phyloP scores from a whole-genome alignment of 305 asterid genomes.

The Solanum hybrid region DNA sequence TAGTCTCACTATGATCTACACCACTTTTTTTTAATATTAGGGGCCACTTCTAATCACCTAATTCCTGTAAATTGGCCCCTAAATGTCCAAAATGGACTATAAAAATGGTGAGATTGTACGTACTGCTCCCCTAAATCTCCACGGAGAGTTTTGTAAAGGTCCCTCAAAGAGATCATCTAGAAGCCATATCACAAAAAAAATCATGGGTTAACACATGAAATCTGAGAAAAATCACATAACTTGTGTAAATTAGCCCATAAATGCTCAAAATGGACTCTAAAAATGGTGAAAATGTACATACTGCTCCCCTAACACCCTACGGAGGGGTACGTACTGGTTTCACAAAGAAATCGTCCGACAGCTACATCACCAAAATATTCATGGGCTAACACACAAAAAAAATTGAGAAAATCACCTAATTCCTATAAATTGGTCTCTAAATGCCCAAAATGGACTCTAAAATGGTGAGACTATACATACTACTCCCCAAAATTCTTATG shows the following conservation, averaged over 20 bases:
- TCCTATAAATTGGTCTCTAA: too few relatives aligned
- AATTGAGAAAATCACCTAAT: background rate
- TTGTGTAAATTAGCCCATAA: too few relatives aligned
- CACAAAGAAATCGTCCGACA: background rate
- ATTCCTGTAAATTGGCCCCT: background rate
- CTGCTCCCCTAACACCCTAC: background rate
- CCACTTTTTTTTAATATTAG: background rate
- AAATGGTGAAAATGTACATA: background rate
- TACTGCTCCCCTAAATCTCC: background rate
- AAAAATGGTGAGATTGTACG: background rate
- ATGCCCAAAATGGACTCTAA: too few relatives aligned
- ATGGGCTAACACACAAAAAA: background rate
- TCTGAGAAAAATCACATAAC: background rate
- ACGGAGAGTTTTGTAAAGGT: background rate
- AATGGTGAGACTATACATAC: too few relatives aligned
- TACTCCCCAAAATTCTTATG: background rate
- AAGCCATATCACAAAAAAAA: background rate
- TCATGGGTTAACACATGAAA: background rate
- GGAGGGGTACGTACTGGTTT: accelerated
- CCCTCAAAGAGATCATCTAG: background rate
- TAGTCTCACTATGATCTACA: background rate
- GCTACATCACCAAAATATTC: background rate
- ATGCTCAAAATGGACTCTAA: background rate
- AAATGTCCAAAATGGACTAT: background rate
- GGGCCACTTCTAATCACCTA: accelerated